Conservation (phyloP, 2,329 filamentous ascomycete genomes). For the Aspergillus arachidicola region DNA sequence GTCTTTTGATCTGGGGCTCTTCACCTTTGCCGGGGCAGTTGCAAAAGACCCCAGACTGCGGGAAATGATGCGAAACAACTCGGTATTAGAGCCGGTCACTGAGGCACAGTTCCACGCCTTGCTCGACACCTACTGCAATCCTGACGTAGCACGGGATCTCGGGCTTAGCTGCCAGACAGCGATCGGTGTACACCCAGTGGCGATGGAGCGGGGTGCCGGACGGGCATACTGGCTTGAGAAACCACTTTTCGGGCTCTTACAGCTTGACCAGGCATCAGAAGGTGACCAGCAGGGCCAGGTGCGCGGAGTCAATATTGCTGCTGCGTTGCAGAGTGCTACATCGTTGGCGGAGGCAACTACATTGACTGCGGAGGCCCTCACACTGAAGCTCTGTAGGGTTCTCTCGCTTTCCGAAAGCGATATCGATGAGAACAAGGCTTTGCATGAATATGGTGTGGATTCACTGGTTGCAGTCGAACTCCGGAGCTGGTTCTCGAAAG, state of each 20-base stretch:
- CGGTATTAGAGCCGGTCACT: slow-evolving; percentile 17
- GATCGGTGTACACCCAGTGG: not conserved
- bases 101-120: slow-evolving; percentile 21
- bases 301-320: not conserved
- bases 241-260: not conserved
- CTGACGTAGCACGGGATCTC: not conserved
- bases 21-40: slow-evolving; percentile 30
- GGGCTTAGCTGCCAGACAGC: not conserved
- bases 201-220: not conserved
- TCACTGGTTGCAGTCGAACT: not conserved
- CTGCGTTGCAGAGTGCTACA: slow-evolving; percentile 2
- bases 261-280: not conserved
- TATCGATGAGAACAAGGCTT: slow-evolving; percentile 30
- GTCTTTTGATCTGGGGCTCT: slow-evolving; percentile 24
- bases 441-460: not conserved
- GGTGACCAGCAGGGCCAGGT: not conserved
- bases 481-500: slow-evolving; percentile 1
- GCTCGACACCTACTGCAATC: slow-evolving; percentile 14
- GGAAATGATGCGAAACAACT: slow-evolving; percentile 1
- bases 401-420: slow-evolving; percentile 36
- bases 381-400: slow-evolving; percentile 35
- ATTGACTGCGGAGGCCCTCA: slow-evolving; percentile 21
- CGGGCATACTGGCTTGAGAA: not conserved
- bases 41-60: slow-evolving; percentile 16
- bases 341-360: slow-evolving; percentile 10